Evolutionary conservation across 225 moss, liverwort and hornwort species (phyloP), one percentile per base, ranked within the genome.

Genomic region (Pseudoscleropodium purum): DNA sequence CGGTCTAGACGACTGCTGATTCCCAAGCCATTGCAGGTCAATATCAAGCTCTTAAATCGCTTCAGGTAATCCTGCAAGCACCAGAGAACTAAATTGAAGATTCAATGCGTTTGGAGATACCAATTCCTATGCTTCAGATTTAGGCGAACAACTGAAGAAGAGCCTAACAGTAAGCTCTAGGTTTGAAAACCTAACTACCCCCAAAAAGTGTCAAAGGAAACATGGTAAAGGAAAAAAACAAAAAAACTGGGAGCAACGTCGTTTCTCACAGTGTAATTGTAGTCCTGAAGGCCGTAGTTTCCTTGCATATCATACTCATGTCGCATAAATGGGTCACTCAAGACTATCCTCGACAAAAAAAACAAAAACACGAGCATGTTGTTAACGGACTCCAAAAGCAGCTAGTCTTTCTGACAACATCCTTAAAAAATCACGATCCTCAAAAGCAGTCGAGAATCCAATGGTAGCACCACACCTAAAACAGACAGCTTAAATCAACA

Each of bases 1-100:
- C 96, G 93, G 79, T 94, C 91, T 73, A 93, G 86, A 86, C 95
- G 94, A 89, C 88, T 93, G 88, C 95, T 96, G 82, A 99, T 97
- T 85, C 99, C 97, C 91, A 99, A 90, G 67, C 99, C 99, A 91
- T 94, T 99, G 92, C 99, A 99, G 49, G 99, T 99, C 88, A 99
- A 87, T 88, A 99, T 99, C 92, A 99, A 91, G 60, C 99, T 97
- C 90, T 97, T 97, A 74, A 99, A 99, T 87, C 96, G 95, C 90
- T 96, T 95, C 3, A 99, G 83, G 88, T 99, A 99, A 85, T 99
- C 96, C 99, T 99, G 95, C 93, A 91, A 75, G 36, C 81, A 74
- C 68, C 74, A 83, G 52, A 89, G 30, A 65, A 34, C 47, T 66
- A 16, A 67, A 51, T 41, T 74, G 24, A 84, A 39, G 56, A 60